Evolutionary conservation across 208 protist genomes (phyloP), one percentile per base, ranked within the genome.

Genomic region (Herpetomonas muscarum): DNA sequence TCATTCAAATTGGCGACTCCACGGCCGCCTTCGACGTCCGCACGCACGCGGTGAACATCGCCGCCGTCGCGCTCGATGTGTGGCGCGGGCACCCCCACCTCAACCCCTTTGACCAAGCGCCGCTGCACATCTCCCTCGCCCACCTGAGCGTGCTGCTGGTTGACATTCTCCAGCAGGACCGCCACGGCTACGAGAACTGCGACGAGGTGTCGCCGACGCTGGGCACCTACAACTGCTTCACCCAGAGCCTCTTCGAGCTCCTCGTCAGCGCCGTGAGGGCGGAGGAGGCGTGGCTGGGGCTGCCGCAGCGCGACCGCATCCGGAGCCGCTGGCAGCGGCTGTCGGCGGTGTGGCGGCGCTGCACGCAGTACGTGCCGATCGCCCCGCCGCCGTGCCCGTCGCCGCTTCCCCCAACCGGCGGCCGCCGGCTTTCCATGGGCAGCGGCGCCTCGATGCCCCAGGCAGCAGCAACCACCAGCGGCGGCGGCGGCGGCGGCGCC

Each of bases 61-160:
- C 89, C 29, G 69, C 80, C 13, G 42, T 61, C 1, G 2, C 93
- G 36, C 54, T 95, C 47, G 68, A 89, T 25, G 60, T 90, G 19
- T 95, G 89, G 85, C 52, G 66, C 19, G 12, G 34, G 15, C 70
- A 82, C 53, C 83, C 85, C 9, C 44, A 64, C 12, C 63, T 87
- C 46, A 55, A 82, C 24, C 72, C 53, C 12, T 61, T 75, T 36
- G 85, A 89, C 45, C 89, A 83, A 36, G 62, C 71, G 17, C 81
- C 89, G 22, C 67, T 93, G 30, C 73, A 83, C 51, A 71, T 90
- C 48, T 47, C 81, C 24, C 75, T 95, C 32, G 80, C 79, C 6
- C 77, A 90, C 61, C 41, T 90, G 36, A 92, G 91, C 61, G 57
- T 56, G 12, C 61, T 81, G 4, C 55, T 92, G 24, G 71, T 80